Evolutionary conservation across 2,329 filamentous ascomycete species (phyloP).

Genomic region (Aureobasidium sp.): DNA sequence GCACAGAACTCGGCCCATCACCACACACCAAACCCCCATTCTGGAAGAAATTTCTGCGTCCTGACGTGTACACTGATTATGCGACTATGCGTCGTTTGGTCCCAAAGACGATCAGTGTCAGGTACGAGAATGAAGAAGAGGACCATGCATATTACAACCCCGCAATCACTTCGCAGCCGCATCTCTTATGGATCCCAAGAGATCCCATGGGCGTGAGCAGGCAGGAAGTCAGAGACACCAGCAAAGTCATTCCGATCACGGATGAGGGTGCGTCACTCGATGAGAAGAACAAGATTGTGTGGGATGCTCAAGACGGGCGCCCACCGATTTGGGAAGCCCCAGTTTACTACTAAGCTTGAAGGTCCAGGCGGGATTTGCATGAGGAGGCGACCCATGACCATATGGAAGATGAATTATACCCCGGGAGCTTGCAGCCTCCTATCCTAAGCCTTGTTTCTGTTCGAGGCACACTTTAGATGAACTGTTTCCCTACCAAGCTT

Average conservation of each 20-base stretch:
- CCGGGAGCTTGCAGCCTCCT: too few species aligned
- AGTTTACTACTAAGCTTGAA: conserved; percentile 13
- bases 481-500: not conserved
- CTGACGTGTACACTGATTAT: conserved; percentile 71
- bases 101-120: conserved; percentile 50
- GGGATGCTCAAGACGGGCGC: conserved; percentile 49
- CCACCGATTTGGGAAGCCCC: conserved; percentile 55
- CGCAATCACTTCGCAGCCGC: conserved; percentile 54
- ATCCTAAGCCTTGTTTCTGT: too few species aligned
- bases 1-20: conserved; percentile 31
- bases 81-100: conserved; percentile 61
- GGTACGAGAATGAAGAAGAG: conserved; percentile 57
- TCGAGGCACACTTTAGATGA: too few species aligned
- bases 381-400: not conserved
- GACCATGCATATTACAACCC: conserved; percentile 69
- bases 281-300: conserved; percentile 60
- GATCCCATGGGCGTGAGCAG: conserved; percentile 67
- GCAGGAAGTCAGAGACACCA: conserved; percentile 75
- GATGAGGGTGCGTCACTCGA: conserved; percentile 67
- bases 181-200: conserved; percentile 77
- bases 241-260: conserved; percentile 67
- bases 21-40: conserved; percentile 49
- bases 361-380: not conserved
- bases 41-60: conserved; percentile 60
- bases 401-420: too few species aligned